These are phyloP conservation scores for Lepidium didymum DNA, from an alignment of 345 rosid genomes.

Conservation along the genomic window DNA sequence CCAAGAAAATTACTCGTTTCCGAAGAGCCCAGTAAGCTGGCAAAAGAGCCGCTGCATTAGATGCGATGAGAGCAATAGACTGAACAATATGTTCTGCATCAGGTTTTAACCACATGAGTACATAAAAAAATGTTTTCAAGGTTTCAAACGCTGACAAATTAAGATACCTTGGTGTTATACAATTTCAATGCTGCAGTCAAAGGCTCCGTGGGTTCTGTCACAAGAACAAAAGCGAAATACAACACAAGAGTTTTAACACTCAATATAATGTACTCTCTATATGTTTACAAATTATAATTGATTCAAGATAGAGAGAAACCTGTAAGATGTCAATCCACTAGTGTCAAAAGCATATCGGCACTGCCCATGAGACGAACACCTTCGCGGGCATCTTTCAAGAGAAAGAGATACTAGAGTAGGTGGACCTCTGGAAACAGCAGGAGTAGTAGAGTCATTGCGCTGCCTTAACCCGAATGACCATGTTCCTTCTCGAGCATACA, in stretches of 20 bases:
- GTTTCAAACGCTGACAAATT: neutral
- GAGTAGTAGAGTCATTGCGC: slow-evolving; percentile 27
- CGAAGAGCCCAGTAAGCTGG: slow-evolving; percentile 90
- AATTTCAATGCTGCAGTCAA: slow-evolving; percentile 81
- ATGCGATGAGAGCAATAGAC: slow-evolving; percentile 73
- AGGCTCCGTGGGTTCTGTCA: slow-evolving; percentile 89
- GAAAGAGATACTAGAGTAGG: slow-evolving; percentile 69
- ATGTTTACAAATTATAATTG: neutral
- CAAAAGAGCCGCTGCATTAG: slow-evolving; percentile 82
- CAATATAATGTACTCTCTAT: neutral
- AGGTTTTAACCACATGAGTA: slow-evolving; percentile 24
- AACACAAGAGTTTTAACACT: slow-evolving; percentile 17
- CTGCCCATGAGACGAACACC: slow-evolving; percentile 76
- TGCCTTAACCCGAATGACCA: slow-evolving; percentile 78
- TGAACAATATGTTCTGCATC: slow-evolving; percentile 68
- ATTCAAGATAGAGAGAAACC: slow-evolving; percentile 32
- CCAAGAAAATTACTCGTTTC: slow-evolving; percentile 51
- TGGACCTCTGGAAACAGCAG: slow-evolving; percentile 23
- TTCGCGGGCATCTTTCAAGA: slow-evolving; percentile 82
- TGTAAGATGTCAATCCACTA: slow-evolving; percentile 85
- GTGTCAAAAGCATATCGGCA: slow-evolving; percentile 76
- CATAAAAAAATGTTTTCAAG: neutral
- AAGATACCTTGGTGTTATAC: slow-evolving; percentile 65
- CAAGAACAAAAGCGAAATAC: slow-evolving; percentile 74
- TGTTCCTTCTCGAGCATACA: slow-evolving; percentile 82